These are phyloP conservation scores for Leavenworthia alabamica DNA, from an alignment of 345 rosid genomes.

Conservation along the genomic window DNA sequence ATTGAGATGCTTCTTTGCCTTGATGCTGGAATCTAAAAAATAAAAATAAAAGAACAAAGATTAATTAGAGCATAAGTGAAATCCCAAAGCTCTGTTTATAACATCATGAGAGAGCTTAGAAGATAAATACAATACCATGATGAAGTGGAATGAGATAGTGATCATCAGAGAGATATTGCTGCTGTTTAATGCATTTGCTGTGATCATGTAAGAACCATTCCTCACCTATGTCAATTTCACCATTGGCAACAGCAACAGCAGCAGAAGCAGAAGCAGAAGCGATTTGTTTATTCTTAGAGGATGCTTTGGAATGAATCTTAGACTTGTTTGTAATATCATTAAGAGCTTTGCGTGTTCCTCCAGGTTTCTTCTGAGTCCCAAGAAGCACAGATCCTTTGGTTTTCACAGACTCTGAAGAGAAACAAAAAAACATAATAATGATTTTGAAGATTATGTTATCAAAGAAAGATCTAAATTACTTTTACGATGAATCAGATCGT, in stretches of 20 bases:
- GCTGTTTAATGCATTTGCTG: conserved; percentile 44
- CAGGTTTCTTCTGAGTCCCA: conserved; percentile 38
- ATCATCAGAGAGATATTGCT: conserved; percentile 18
- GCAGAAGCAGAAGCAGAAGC: too few relatives aligned
- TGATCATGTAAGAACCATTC: conserved; percentile 50
- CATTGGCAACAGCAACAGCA: conserved; percentile 9
- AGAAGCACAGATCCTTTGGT: conserved; percentile 33
- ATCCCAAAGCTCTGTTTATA: not conserved
- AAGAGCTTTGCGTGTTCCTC: conserved; percentile 44
- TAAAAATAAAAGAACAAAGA: not conserved
- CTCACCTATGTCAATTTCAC: conserved; percentile 37
- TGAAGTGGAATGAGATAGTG: conserved; percentile 40
- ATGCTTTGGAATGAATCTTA: conserved; percentile 14
- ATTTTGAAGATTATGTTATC: too few relatives aligned
- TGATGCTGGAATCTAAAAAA: conserved; percentile 17
- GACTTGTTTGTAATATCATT: conserved; percentile 55
- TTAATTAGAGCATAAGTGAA: not conserved
- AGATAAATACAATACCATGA: conserved; percentile 28
- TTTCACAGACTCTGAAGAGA: conserved; percentile 20
- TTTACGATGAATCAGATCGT: conserved; percentile 28
- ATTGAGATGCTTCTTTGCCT: not conserved
- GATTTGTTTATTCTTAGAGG: conserved; percentile 30
- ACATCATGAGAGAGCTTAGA: not conserved
- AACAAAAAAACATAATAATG: not conserved
- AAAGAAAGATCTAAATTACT: not conserved